phyloP scores from a whole-genome alignment of 768 basidiomycete genomes.

The Russula lepida region DNA sequence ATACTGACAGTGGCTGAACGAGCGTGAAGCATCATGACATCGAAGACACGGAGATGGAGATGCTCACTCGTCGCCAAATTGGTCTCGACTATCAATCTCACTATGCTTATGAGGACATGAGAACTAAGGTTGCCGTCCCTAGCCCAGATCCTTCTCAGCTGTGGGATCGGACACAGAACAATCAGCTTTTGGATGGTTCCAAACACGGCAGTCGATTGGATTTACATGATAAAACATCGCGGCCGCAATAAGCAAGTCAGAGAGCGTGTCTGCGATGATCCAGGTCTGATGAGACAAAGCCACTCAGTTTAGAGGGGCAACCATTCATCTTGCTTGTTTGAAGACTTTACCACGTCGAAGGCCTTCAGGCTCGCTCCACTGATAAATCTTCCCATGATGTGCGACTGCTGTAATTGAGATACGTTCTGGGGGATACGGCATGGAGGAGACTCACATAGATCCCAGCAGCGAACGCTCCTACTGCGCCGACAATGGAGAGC shows the following conservation, averaged over 20 bases:
- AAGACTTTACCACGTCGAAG: background rate
- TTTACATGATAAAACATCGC: conserved; percentile 3
- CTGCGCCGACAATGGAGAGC: background rate
- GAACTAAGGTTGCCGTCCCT: background rate
- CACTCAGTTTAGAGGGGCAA: no score
- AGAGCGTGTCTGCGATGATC: background rate
- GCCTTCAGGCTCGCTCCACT: background rate
- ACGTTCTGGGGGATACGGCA: background rate
- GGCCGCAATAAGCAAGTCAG: conserved; percentile 2
- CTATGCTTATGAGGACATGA: conserved; percentile 17
- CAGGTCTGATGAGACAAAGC: background rate
- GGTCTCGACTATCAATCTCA: conserved; percentile 24
- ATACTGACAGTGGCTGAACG: background rate
- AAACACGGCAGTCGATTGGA: no score
- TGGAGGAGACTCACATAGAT: background rate
- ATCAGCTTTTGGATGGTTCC: background rate
- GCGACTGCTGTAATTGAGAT: background rate
- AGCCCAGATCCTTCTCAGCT: background rate
- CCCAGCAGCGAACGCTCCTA: background rate
- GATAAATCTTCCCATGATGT: background rate
- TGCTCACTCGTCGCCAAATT: conserved; percentile 19
- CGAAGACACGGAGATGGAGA: background rate
- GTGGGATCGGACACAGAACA: background rate
- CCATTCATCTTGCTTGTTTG: background rate
- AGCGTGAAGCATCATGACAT: background rate